Evolutionary conservation across 441 rosid species (phyloP).

Genomic region (Mallotus japonicus): DNA sequence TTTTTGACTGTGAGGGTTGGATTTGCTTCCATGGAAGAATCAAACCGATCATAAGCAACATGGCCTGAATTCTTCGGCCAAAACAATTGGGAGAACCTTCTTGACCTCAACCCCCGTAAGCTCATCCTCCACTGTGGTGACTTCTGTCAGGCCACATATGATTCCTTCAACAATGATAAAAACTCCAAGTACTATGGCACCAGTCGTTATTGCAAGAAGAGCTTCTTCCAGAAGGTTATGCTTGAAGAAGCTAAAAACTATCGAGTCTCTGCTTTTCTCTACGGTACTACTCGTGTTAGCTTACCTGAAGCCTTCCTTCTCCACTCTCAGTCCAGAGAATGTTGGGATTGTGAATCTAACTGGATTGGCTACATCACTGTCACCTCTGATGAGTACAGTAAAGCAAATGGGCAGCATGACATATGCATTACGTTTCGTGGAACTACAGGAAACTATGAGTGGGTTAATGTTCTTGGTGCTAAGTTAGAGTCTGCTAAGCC

Average conservation of each 20-base stretch:
- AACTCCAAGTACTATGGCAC: conserved; percentile 83
- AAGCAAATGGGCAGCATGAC: conserved; percentile 61
- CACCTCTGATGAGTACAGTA: conserved; percentile 48
- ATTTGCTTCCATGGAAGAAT: conserved; percentile 9
- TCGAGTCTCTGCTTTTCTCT: conserved; percentile 48
- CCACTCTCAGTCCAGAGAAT: conserved; percentile 60
- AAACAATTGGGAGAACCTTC: conserved; percentile 64
- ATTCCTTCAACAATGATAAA: conserved; percentile 75
- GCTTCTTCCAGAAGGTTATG: conserved; percentile 63
- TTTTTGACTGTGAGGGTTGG: no score
- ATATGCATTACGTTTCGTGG: conserved; percentile 69
- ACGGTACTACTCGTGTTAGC: conserved; percentile 71
- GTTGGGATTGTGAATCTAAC: conserved; percentile 92
- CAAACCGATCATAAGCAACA: conserved; percentile 14
- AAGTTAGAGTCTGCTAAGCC: conserved; percentile 45
- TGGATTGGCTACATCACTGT: conserved; percentile 91
- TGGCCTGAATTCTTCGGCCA: conserved; percentile 70
- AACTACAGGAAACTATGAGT: conserved; percentile 76
- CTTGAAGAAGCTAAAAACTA: conserved; percentile 54
- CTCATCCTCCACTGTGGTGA: conserved; percentile 80
- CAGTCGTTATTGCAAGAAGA: conserved; percentile 67
- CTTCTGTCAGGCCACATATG: conserved; percentile 90
- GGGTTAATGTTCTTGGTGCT: conserved; percentile 62
- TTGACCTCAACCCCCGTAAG: conserved; percentile 59
- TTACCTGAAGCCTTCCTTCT: conserved; percentile 57